Base-by-base conservation (phyloP, 2,329 filamentous ascomycete genomes). In the Diaporthe citrichinensis region DNA sequence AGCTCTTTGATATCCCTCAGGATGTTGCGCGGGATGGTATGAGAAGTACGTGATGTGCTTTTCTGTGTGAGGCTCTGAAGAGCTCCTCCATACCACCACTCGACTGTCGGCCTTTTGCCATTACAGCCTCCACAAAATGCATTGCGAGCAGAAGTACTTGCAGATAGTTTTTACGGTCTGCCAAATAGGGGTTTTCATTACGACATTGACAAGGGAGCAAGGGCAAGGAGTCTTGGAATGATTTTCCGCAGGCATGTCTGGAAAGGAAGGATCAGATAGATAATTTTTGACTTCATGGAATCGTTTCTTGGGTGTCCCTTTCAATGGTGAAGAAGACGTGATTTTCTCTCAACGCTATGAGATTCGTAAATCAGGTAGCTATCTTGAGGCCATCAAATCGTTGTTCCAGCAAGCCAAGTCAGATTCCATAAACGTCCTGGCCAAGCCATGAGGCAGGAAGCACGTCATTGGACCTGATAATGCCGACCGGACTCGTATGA, bases 181-280 rank as follows among this genome's bases (percentile, higher is more conserved):
- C 76, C 36, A 61, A 71, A 46, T 39, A 71, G 41, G 57, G 62
- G 61, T 71, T 69, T 68, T 72, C 59, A 41, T 53, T 71, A 73
- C 49, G 73, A 69, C 46, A 76, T 72, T 55, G 53, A 73, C 55
- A 51, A 61, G 46, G 73, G 73, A 39, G 57, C 53, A 75, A 65
- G 73, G 75, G 75, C 75, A 73, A 62, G 75, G 75, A 67, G 75
- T 76, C 73, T 68, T 53, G 76, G 74, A 72, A 62, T 74, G 57
- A 69, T 74, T 76, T 49, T 76, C 55, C 71, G 72, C 72, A 62
- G 55, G 59, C 72, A 75, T 77, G 74, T 77, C 74, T 72, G 74
- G 61, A 61, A 69, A 77, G 76, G 74, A n/a, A 51, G 59, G 59
- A 74, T 62, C 57, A 76, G 71, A 71, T 76, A 77, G 71, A 76